Conservation (phyloP, 176 grass and related monocot genomes). For the Alopecurus myosuroides region DNA sequence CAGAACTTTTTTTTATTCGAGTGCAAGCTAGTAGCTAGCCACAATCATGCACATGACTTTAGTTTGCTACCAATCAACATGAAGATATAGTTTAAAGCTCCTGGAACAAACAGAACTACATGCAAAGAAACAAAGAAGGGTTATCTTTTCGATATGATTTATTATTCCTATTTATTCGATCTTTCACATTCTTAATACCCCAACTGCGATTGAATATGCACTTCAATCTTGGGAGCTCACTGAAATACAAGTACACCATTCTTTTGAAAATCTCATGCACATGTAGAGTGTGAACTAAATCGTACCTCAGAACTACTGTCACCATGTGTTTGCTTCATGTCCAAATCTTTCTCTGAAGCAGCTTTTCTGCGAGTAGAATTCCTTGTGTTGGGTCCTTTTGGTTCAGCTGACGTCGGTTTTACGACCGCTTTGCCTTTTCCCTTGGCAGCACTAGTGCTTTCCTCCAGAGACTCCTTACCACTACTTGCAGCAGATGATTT, state of each 20-base stretch:
- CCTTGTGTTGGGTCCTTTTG: slow-evolving; percentile 68
- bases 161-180: not conserved
- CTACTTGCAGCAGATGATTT: slow-evolving; percentile 62
- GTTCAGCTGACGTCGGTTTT: slow-evolving; percentile 55
- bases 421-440: slow-evolving; percentile 81
- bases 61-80: not conserved
- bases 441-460: slow-evolving; percentile 49
- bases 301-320: slow-evolving; percentile 87
- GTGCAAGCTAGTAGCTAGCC: not conserved
- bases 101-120: not conserved
- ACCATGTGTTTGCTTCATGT: slow-evolving; percentile 51
- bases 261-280: not conserved
- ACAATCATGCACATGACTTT: not conserved
- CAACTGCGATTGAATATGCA: not conserved
- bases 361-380: slow-evolving; percentile 57
- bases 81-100: not conserved
- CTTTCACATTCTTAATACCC: not conserved
- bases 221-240: not conserved
- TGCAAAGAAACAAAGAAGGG: not conserved
- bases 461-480: slow-evolving; percentile 48
- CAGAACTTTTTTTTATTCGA: not conserved
- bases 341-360: slow-evolving; percentile 67
- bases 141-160: not conserved
- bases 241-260: not conserved
- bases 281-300: not conserved